Base-by-base conservation (phyloP, 768 basidiomycete species). In the Collybia nuda region DNA sequence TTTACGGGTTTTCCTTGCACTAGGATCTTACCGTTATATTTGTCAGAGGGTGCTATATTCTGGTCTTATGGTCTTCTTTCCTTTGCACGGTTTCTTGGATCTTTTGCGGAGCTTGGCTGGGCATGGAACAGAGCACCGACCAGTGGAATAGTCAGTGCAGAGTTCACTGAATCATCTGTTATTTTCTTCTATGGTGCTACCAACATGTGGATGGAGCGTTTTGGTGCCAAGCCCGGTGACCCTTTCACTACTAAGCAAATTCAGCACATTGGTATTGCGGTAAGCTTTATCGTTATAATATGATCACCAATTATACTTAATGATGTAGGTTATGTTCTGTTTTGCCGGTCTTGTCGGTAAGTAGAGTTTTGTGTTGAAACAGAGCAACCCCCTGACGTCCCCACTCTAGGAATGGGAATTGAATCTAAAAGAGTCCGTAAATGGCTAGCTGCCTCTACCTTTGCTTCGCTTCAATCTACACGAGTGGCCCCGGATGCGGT, bases 151-250 rank as follows among this genome's bases (percentile, higher is more conserved):
- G 74, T 78, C 6, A 82, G 85, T 6, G 89, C 85, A 5, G 90
- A 93, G 65, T 86, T 90, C 47, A 75, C 85, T 50, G 91, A 93
- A 67, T 90, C 86, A 0, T 61, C 75, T 8, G 78, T 92, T 45
- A 94, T 98, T 59, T 95, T 95, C 69, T 28, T 84, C 0, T 98
- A 98, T 63, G 95, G 95, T 6, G 75, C 81, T 28, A 88, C 92
- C 38, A 96, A 98, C 64, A 93, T 89, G 14, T 98, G 93, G 92
- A 93, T 98, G 90, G 96, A 98, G 69, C 81, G 96, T 37, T 90
- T 96, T 56, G 95, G 94, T 2, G 90, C 86, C 1, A 69, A 78
- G 14, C 70, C 88, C 0, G 91, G 90, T 12, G 86, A 87, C 62
- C 90, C 94, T 12, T 96, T 80, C 70, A 89, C 90, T 1, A 88